A percentile compares a stretch with the other conserved stretches of the same genome.
These are phyloP conservation scores for Monosporascus sp. DNA, from an alignment of 2,329 filamentous ascomycete species.

Conservation along the genomic window DNA sequence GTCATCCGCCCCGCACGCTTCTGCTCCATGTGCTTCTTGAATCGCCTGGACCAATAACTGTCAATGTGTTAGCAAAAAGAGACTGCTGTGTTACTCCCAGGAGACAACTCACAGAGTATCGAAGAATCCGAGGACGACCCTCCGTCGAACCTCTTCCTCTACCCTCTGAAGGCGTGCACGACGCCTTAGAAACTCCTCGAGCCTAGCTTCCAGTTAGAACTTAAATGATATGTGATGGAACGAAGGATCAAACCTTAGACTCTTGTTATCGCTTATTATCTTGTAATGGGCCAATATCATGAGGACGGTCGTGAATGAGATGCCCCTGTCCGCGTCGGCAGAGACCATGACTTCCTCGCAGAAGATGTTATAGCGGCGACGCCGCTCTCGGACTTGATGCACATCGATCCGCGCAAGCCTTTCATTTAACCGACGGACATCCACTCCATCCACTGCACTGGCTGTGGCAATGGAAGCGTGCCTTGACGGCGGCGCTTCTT, in stretches of 20 bases:
- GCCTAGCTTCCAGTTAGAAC: conserved; percentile 41
- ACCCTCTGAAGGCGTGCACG: conserved; percentile 87
- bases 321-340: conserved; percentile 81
- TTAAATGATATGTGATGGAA: neutral
- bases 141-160: conserved; percentile 86
- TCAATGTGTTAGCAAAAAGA: conserved; percentile 12
- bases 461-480: conserved; percentile 50
- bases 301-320: conserved; percentile 84
- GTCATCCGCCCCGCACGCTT: conserved; percentile 75
- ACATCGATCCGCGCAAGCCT: conserved; percentile 71
- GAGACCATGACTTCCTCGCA: conserved; percentile 95
- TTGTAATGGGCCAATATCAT: conserved; percentile 99
- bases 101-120: conserved; percentile 65
- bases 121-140: conserved; percentile 91
- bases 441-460: conserved; percentile 54
- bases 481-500: conserved; percentile 42
- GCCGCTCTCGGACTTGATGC: conserved; percentile 65
- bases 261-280: conserved; percentile 97
- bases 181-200: conserved; percentile 91
- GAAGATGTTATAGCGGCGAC: conserved; percentile 84
- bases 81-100: neutral
- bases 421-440: conserved; percentile 69
- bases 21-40: conserved; percentile 67
- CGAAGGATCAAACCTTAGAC: conserved; percentile 59
- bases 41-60: conserved; percentile 76